A percentile compares a stretch with the other conserved stretches of the same genome.
Conservation (phyloP, 192 early-diverging fungal genomes). For the Backusella morwellensis region DNA sequence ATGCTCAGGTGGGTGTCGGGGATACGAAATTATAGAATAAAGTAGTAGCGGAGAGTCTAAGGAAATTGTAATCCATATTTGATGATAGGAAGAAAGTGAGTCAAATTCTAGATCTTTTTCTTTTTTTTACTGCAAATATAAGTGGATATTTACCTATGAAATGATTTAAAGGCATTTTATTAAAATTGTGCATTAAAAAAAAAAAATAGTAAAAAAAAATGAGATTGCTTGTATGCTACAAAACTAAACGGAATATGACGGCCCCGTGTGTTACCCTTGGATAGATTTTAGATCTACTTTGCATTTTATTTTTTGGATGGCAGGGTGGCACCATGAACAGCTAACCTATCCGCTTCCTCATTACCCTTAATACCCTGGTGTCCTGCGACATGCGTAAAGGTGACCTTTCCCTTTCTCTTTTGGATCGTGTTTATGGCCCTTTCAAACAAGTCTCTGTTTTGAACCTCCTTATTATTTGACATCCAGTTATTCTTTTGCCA, state of each 20-base stretch:
- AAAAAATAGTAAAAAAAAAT: not conserved
- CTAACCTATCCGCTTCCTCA: slow-evolving; percentile 78
- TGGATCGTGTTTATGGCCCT: slow-evolving; percentile 43
- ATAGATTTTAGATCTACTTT: not conserved
- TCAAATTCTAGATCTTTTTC: too few relatives aligned
- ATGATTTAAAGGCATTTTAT: too few relatives aligned
- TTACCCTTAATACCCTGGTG: slow-evolving; percentile 75
- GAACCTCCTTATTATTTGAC: slow-evolving; percentile 50
- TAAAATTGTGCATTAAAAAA: not conserved
- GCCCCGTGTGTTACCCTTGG: not conserved
- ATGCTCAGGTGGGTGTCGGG: too few relatives aligned
- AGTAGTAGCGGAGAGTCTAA: too few relatives aligned
- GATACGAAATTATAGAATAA: too few relatives aligned
- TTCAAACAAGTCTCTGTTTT: slow-evolving; percentile 80
- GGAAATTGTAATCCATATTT: too few relatives aligned
- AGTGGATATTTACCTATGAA: too few relatives aligned
- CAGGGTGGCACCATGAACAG: slow-evolving; percentile 61
- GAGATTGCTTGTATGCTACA: not conserved
- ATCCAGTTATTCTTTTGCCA: slow-evolving; percentile 79
- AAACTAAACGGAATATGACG: not conserved
- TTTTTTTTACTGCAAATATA: too few relatives aligned
- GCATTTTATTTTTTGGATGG: not conserved
- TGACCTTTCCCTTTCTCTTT: slow-evolving; percentile 39
- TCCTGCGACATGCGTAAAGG: slow-evolving; percentile 63
- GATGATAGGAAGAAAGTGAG: too few relatives aligned